Evolutionary conservation across 257 asterid genomes (phyloP), one percentile per base, ranked within the genome.

Genomic region (Capsicum rhomboideum): DNA sequence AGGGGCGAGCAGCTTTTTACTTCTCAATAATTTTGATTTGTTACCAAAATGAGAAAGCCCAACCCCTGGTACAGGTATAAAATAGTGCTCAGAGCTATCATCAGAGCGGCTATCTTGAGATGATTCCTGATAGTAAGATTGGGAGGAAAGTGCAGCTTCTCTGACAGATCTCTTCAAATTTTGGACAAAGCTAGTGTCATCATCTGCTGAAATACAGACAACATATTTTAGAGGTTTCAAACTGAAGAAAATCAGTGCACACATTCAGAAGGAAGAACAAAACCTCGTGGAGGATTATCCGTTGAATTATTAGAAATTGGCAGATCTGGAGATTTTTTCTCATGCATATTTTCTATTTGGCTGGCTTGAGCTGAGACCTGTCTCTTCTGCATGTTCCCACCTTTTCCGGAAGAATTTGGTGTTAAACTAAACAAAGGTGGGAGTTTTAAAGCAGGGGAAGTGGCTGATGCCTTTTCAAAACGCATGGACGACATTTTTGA

Each of bases 351-450:
- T 82, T 91, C 97, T 23, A 68, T 86, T 83, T 90, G 93, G 82
- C 85, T 92, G 80, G 79, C 86, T 83, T 89, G 98, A 83, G 94
- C 84, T 72, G 83, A 88, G 83, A 83, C 85, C 71, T 90, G 95
- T 79, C 97, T 86, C 90, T 93, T 97, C 87, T 91, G 98, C 86
- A 86, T 66, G 87, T 77, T 77, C 82, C 91, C 97, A 82, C 94
- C 91, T 89, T 95, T 93, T 69, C 97, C 98, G 59, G 97, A 91
- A 86, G 99, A 92, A 88, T 88, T 91, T 74, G 98, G 98, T 0
- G 95, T 92, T n/a, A 93, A 90, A 93, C 98, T 93, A 90, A 97
- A 95, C 66, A 97, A 89, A 50, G 97, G 99, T 44, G 98, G 99
- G 90, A 97, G 96, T 86, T 95, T 97, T 86, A 97, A 88, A 87